These are phyloP conservation scores for Rhynchosporium secalis DNA, from an alignment of 2,329 filamentous ascomycete genomes.

Conservation along the genomic window DNA sequence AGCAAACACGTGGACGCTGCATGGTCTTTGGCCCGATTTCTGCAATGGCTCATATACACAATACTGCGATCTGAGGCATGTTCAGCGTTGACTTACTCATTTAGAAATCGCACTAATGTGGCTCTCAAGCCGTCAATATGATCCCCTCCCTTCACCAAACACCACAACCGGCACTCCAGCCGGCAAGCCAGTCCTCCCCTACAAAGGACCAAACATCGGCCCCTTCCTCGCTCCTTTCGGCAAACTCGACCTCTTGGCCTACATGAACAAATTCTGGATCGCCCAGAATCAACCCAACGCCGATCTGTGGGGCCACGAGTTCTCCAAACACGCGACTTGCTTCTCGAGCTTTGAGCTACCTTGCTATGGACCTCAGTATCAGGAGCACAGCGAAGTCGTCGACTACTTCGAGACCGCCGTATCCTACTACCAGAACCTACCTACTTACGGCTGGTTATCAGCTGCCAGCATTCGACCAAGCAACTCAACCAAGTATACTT, in stretches of 20 bases:
- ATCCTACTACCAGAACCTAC: slow-evolving; percentile 56
- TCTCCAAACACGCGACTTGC: slow-evolving; percentile 68
- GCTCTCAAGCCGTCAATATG: slow-evolving; percentile 56
- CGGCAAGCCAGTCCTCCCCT: slow-evolving; percentile 56
- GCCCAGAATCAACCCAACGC: slow-evolving; percentile 55
- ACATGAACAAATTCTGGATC: slow-evolving; percentile 68
- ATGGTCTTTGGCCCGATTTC: slow-evolving; percentile 46
- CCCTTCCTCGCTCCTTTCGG: slow-evolving; percentile 60
- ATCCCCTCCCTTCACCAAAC: slow-evolving; percentile 60
- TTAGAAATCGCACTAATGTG: not conserved
- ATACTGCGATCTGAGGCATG: slow-evolving; percentile 60
- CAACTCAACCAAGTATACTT: slow-evolving; percentile 57
- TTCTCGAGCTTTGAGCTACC: slow-evolving; percentile 63
- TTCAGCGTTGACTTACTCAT: not conserved
- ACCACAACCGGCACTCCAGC: slow-evolving; percentile 58
- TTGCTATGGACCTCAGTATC: slow-evolving; percentile 62
- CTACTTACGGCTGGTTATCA: slow-evolving; percentile 62
- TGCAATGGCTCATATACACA: slow-evolving; percentile 62
- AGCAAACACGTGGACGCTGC: slow-evolving; percentile 55
- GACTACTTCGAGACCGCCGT: slow-evolving; percentile 64
- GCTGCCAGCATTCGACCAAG: slow-evolving; percentile 55
- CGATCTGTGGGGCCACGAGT: slow-evolving; percentile 67
- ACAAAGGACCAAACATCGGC: slow-evolving; percentile 57
- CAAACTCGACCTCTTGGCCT: slow-evolving; percentile 59
- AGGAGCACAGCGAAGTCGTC: slow-evolving; percentile 57